Evolutionary conservation across 306 rosid species (phyloP).

Genomic region (Lathyrus oleraceus): DNA sequence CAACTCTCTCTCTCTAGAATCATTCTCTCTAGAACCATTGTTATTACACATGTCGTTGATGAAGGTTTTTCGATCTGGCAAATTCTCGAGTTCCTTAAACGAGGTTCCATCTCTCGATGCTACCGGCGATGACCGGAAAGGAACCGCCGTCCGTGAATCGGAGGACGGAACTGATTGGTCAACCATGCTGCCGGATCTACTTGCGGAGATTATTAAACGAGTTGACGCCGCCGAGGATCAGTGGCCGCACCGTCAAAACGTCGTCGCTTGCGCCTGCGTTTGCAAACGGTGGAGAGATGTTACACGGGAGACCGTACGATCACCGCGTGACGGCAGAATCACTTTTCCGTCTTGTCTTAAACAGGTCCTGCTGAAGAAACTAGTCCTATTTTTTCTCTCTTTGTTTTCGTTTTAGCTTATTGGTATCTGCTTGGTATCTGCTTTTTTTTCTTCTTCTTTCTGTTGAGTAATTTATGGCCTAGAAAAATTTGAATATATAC

Average conservation of each 20-base stretch:
- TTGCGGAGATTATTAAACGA: constrained; percentile 72
- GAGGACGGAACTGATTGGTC: constrained; percentile 61
- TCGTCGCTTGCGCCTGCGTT: constrained; percentile 87
- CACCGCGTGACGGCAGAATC: constrained; percentile 62
- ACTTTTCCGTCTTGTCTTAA: constrained; percentile 96
- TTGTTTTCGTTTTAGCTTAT: background rate
- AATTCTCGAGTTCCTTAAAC: constrained; percentile 64
- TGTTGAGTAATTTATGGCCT: too few relatives aligned
- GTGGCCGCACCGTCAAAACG: constrained; percentile 85
- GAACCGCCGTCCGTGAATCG: background rate
- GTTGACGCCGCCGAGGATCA: constrained; percentile 71
- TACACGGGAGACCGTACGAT: constrained; percentile 64
- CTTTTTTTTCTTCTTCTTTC: background rate
- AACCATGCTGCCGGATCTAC: constrained; percentile 81
- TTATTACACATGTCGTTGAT: constrained; percentile 61
- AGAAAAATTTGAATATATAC: background rate
- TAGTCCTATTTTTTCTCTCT: too few relatives aligned
- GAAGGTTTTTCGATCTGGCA: constrained; percentile 68
- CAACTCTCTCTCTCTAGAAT: constrained; percentile 26
- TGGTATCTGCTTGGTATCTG: too few relatives aligned
- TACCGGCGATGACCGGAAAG: background rate
- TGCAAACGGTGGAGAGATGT: constrained; percentile 93
- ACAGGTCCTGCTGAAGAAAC: constrained; percentile 54
- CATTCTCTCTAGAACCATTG: constrained; percentile 28
- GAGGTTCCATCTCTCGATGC: constrained; percentile 33